Evolutionary conservation across 371 early-diverging fungal genomes (phyloP), one percentile per base, ranked within the genome.

Genomic region (Rhizomucor miehei): DNA sequence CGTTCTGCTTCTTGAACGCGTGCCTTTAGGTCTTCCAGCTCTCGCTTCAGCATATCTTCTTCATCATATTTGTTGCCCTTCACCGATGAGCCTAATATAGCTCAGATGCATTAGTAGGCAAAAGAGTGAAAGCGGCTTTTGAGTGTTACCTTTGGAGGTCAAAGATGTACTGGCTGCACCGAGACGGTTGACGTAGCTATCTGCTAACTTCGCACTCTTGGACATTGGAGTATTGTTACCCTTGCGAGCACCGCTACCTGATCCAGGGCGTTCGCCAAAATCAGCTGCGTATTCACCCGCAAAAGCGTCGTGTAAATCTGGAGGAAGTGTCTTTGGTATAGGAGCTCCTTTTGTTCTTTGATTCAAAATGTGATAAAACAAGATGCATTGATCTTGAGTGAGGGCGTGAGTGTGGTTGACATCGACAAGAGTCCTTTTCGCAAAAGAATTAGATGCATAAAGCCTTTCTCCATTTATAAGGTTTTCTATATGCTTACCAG

Each of bases 301-400:
- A 63, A 78, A 78, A 24, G 79, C 79, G 20, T 68, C 65, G 45
- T 73, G 69, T 17, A 78, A 65, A 71, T 78, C 75, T 20, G 75
- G 73, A 25, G 79, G 79, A 35, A 78, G 56, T 39, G 62, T 59
- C 38, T 67, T 66, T 3, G 79, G 79, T 14, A 75, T 69, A 25
- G 58, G 68, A 20, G 67, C 62, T 11, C 79, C 79, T 13, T 62
- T 62, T 19, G 73, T 72, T 25, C 82, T 75, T 50, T 84, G 82
- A 62, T 86, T 84, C 24, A 86, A 59, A 19, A 86, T 70, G 44
- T 86, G 86, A 38, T 78, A 81, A 53, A 80, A 82, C 46, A 71
- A 73, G 39, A 86, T 63, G 40, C 82, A 81, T 61, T 82, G 83
- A 51, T 86, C 86, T 63, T 81, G 81, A 11, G 82, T 82, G 20